Conservation (phyloP, 1,284 basidiomycete genomes). For the Xerocomus minutiporus region DNA sequence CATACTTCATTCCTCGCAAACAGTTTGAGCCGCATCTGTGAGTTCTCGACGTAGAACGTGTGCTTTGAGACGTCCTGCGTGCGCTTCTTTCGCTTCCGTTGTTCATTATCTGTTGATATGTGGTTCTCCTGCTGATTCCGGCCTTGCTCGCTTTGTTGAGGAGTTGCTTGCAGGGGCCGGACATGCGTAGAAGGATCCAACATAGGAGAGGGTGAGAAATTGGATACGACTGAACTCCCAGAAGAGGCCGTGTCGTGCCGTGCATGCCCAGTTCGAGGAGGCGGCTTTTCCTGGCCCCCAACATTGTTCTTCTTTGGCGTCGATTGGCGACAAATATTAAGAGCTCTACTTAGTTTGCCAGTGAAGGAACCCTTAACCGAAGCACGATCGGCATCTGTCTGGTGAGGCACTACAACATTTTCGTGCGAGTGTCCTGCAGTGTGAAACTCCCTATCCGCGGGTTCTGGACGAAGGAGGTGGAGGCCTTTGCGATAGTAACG, state of each 20-base stretch:
- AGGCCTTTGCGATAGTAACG: slow-evolving; percentile 77
- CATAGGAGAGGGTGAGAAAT: slow-evolving; percentile 48
- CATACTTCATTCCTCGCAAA: slow-evolving; percentile 83
- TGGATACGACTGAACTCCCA: slow-evolving; percentile 35
- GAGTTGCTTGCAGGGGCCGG: slow-evolving; percentile 43
- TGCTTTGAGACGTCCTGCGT: slow-evolving; percentile 74
- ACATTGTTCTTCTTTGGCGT: slow-evolving; percentile 5
- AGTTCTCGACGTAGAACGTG: slow-evolving; percentile 91
- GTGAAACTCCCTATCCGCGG: slow-evolving; percentile 31
- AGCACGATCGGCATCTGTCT: slow-evolving; percentile 27
- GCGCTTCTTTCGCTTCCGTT: slow-evolving; percentile 42
- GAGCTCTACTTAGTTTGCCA: slow-evolving; percentile 44
- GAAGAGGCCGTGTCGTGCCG: slow-evolving; percentile 26
- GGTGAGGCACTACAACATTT: slow-evolving; percentile 8
- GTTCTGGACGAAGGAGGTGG: slow-evolving; percentile 49
- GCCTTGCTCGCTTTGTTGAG: slow-evolving; percentile 23
- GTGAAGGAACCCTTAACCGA: slow-evolving; percentile 51
- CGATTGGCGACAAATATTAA: slow-evolving; percentile 32
- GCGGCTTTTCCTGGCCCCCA: slow-evolving; percentile 2
- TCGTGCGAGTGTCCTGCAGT: slow-evolving; percentile 12
- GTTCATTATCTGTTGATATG: slow-evolving; percentile 27
- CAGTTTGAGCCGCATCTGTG: slow-evolving; percentile 85
- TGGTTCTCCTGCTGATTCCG: slow-evolving; percentile 21
- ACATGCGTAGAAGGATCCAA: slow-evolving; percentile 72
- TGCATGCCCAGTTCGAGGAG: slow-evolving; percentile 11